phyloP scores from a whole-genome alignment of 2,329 filamentous ascomycete genomes.

The Aspergillus nomiae region DNA sequence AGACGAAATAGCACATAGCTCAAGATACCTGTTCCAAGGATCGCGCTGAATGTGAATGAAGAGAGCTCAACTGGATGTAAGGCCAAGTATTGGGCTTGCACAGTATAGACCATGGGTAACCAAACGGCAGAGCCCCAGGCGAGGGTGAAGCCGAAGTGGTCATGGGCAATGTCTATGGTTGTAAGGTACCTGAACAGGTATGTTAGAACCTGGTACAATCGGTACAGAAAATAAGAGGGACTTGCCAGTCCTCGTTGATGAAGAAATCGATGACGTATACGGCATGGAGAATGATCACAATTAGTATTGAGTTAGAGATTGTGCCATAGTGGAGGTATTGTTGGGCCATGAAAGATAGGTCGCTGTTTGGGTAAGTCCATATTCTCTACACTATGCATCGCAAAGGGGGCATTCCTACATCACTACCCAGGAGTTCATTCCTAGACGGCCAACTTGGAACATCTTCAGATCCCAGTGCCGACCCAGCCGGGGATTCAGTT shows the following conservation, averaged over 20 bases:
- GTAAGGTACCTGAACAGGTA: constrained; percentile 26
- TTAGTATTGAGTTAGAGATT: constrained; percentile 23
- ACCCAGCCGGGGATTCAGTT: neutral
- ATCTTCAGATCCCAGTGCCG: neutral
- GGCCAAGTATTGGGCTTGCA: constrained; percentile 52
- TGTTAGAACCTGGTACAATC: neutral
- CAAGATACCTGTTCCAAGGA: neutral
- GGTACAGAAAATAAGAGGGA: no score
- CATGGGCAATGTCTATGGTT: constrained; percentile 47
- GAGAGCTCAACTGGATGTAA: constrained; percentile 38
- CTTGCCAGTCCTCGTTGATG: constrained; percentile 51
- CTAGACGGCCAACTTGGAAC: neutral
- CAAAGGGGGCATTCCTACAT: neutral
- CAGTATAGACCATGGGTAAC: constrained; percentile 50
- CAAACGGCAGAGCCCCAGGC: constrained; percentile 51
- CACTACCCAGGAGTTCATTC: neutral
- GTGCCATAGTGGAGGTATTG: neutral
- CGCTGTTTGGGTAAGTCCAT: neutral
- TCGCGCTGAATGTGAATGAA: neutral
- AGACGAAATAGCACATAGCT: constrained; percentile 7
- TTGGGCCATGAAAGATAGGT: constrained; percentile 7
- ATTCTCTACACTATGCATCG: neutral
- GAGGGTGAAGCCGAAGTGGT: constrained; percentile 48
- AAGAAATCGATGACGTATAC: constrained; percentile 55
- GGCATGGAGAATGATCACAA: constrained; percentile 48